Conservation (phyloP, 2,329 filamentous ascomycete genomes). For the Penicillium olsonii region DNA sequence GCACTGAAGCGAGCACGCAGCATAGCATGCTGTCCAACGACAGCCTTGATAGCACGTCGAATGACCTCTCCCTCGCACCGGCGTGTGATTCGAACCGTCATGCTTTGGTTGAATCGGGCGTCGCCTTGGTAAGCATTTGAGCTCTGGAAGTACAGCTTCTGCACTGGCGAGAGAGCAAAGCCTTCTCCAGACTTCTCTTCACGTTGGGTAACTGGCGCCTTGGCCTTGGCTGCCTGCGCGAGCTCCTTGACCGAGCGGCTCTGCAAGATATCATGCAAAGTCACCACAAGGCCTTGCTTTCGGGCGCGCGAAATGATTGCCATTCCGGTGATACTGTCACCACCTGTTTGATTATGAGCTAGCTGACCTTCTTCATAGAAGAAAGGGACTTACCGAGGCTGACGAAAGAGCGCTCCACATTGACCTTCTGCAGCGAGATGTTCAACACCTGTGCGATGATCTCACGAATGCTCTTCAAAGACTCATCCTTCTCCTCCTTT, state of each 20-base stretch:
- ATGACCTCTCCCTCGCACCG: conserved; percentile 25
- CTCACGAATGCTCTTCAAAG: conserved; percentile 27
- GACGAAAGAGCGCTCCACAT: conserved; percentile 38
- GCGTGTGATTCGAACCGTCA: conserved; percentile 34
- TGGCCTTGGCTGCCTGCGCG: conserved; percentile 25
- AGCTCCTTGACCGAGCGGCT: conserved; percentile 35
- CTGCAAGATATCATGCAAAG: conserved; percentile 38
- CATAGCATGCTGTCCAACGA: conserved; percentile 38
- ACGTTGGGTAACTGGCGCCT: conserved; percentile 15
- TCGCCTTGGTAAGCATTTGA: conserved; percentile 22
- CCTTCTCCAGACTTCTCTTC: conserved; percentile 29
- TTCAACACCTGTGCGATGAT: conserved; percentile 42
- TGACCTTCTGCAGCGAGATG: conserved; percentile 35
- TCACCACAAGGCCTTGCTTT: conserved; percentile 35
- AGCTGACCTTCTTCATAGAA: not conserved
- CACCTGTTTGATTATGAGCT: conserved; percentile 28
- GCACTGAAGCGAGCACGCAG: conserved; percentile 34
- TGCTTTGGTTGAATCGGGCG: conserved; percentile 38
- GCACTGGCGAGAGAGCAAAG: conserved; percentile 38
- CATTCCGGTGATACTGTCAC: conserved; percentile 45
- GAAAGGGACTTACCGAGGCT: conserved; percentile 33
- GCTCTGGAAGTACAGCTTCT: conserved; percentile 34
- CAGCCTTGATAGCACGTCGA: conserved; percentile 29
- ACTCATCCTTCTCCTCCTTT: conserved; percentile 17
- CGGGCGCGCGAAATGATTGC: conserved; percentile 40